A percentile compares a stretch with the other conserved stretches of the same genome.
These are phyloP conservation scores for Chaetomium fimeti DNA, from an alignment of 495 filamentous ascomycete species.

Conservation along the genomic window DNA sequence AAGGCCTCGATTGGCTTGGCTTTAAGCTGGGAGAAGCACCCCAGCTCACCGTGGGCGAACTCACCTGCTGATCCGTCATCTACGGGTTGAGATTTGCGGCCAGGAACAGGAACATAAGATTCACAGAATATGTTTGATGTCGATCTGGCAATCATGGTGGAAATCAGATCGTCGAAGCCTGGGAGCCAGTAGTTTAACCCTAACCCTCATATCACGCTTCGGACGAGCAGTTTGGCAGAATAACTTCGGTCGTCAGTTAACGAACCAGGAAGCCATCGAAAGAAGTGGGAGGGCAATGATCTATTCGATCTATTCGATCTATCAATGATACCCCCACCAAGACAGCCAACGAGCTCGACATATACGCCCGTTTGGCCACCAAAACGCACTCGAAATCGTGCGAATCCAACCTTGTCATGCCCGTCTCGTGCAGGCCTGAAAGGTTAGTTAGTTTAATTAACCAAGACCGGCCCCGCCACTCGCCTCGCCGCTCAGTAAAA, in stretches of 20 bases:
- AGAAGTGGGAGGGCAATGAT: neutral
- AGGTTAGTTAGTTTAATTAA: neutral
- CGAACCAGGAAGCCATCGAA: neutral
- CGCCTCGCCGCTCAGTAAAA: constrained; percentile 67
- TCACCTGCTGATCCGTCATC: neutral
- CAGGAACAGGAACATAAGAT: neutral
- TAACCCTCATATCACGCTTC: neutral
- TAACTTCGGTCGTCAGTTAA: too few relatives aligned
- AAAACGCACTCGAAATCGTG: neutral
- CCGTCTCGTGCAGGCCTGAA: constrained; percentile 3
- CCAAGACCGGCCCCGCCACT: neutral
- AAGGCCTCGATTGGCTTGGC: neutral
- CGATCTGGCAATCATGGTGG: constrained; percentile 4
- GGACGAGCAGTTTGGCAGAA: neutral
- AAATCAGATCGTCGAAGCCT: neutral
- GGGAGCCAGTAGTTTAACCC: neutral
- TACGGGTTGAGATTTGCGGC: neutral
- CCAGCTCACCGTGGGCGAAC: neutral
- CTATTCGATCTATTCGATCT: constrained; percentile 13
- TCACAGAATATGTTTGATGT: neutral
- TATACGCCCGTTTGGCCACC: neutral
- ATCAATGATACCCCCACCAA: neutral
- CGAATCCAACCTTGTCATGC: constrained; percentile 4
- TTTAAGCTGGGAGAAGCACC: neutral
- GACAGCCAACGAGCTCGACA: neutral